Percentiles rank a stretch among this genome's conserved stretches.
Conservation (phyloP, 1,139 yeast species). For the Nematodospora anomalae region DNA sequence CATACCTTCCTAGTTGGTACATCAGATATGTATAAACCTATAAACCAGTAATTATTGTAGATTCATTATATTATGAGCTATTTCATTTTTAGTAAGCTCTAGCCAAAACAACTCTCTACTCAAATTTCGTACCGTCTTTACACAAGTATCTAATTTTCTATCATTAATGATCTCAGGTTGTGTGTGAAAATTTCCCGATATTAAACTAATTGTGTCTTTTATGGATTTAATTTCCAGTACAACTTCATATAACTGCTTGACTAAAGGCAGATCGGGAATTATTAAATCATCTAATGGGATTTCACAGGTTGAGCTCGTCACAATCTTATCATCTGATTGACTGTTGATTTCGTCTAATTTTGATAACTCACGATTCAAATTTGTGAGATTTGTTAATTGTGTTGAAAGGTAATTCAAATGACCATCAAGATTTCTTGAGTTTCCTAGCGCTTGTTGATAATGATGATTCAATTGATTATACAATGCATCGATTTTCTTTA, state of each 20-base stretch:
- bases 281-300: constrained; percentile 36
- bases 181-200: constrained; percentile 51
- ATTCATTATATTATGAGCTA: constrained; percentile 26
- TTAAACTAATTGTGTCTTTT: constrained; percentile 59
- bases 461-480: constrained; percentile 38
- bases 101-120: constrained; percentile 77
- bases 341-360: constrained; percentile 27
- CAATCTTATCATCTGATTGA: constrained; percentile 20
- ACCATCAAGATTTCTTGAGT: constrained; percentile 30
- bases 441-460: constrained; percentile 39
- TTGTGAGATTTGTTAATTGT: constrained; percentile 29
- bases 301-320: constrained; percentile 16
- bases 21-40: constrained; percentile 1
- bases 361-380: constrained; percentile 26
- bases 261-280: constrained; percentile 43
- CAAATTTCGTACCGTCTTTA: constrained; percentile 57
- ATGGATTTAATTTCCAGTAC: constrained; percentile 69
- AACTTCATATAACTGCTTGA: constrained; percentile 57
- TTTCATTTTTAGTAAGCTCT: constrained; percentile 37
- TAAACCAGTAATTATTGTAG: constrained; percentile 12
- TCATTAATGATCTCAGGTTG: constrained; percentile 39
- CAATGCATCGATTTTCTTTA: constrained; percentile 29
- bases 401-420: constrained; percentile 36
- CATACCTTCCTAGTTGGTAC: constrained; percentile 1
- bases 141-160: constrained; percentile 48